Evolutionary conservation across 192 early-diverging fungal species (phyloP).

Genomic region (Backusella psychrophila): DNA sequence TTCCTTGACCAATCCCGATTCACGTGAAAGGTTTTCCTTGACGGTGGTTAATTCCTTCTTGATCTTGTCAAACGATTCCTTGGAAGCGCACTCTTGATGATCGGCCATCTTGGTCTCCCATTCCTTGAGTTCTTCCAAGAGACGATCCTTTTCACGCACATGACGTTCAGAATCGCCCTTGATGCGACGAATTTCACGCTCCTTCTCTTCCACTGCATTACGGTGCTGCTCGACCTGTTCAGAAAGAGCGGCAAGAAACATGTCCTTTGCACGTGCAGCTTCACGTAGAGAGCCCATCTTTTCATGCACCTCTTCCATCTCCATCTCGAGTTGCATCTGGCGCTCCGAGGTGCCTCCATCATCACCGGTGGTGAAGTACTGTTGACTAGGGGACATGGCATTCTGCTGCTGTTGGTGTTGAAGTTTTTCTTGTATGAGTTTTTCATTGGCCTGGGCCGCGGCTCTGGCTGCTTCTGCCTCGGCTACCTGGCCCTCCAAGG

Average conservation of each 20-base stretch:
- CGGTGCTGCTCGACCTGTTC: slow-evolving; percentile 36
- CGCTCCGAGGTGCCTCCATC: slow-evolving; percentile 7
- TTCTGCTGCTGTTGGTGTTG: not conserved
- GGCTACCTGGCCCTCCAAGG: slow-evolving; percentile 33
- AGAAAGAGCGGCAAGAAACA: slow-evolving; percentile 35
- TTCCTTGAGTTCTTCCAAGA: slow-evolving; percentile 23
- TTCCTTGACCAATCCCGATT: slow-evolving; percentile 13
- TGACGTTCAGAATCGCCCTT: slow-evolving; percentile 26
- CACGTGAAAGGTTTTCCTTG: slow-evolving; percentile 24
- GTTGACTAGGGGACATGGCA: not conserved
- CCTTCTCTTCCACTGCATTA: slow-evolving; percentile 36
- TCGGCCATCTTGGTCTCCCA: slow-evolving; percentile 16
- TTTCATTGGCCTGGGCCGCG: slow-evolving; percentile 19
- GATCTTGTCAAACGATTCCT: slow-evolving; percentile 26
- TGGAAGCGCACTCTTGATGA: slow-evolving; percentile 19
- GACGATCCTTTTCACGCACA: slow-evolving; percentile 31
- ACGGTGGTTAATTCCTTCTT: slow-evolving; percentile 18
- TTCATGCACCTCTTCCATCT: slow-evolving; percentile 41
- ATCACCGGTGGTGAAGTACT: not conserved
- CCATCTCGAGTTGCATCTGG: slow-evolving; percentile 27
- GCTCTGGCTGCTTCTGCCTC: slow-evolving; percentile 34
- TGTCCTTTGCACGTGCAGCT: slow-evolving; percentile 39
- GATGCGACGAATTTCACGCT: slow-evolving; percentile 32
- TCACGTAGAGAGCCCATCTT: slow-evolving; percentile 36
- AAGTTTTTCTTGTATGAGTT: not conserved